Evolutionary conservation across 768 basidiomycete genomes (phyloP).

Genomic region (Sporobolomyces phaffii): DNA sequence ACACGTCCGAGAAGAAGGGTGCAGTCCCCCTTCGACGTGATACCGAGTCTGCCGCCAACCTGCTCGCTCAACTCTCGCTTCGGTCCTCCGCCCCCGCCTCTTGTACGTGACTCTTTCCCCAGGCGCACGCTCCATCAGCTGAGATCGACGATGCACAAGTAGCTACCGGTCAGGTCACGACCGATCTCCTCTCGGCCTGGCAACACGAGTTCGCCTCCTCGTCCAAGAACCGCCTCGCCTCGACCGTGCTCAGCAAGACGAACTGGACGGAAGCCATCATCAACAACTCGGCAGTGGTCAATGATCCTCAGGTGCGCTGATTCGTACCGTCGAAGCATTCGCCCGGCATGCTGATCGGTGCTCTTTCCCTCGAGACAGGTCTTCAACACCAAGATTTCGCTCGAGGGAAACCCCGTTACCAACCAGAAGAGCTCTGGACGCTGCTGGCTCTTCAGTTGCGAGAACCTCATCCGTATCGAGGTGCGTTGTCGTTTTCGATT

Average conservation of each 20-base stretch:
- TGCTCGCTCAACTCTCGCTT: slow-evolving; percentile 9
- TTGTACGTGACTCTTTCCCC: not conserved
- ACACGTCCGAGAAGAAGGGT: not conserved
- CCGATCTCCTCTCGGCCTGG: slow-evolving; percentile 41
- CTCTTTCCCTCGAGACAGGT: slow-evolving; percentile 13
- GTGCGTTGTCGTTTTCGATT: not conserved
- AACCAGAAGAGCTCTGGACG: slow-evolving; percentile 54
- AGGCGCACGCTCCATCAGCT: not conserved
- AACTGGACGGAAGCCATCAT: slow-evolving; percentile 44
- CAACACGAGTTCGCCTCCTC: slow-evolving; percentile 37
- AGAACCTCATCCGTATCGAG: slow-evolving; percentile 52
- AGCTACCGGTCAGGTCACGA: slow-evolving; percentile 28
- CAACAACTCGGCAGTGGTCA: slow-evolving; percentile 38
- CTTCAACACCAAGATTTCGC: slow-evolving; percentile 39
- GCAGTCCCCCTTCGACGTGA: not conserved
- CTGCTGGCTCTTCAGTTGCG: slow-evolving; percentile 94
- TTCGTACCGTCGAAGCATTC: not conserved
- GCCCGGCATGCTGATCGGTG: not conserved
- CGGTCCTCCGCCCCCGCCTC: slow-evolving; percentile 1
- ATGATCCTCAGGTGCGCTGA: slow-evolving; percentile 39
- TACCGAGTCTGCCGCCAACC: not conserved
- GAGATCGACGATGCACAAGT: not conserved
- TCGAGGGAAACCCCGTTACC: slow-evolving; percentile 36
- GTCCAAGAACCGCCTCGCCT: slow-evolving; percentile 27
- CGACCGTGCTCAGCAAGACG: slow-evolving; percentile 43